Percentiles rank a stretch among this genome's conserved stretches.
These are phyloP conservation scores for Actinidia polygama DNA, from an alignment of 179 eudicot genomes.

Conservation along the genomic window DNA sequence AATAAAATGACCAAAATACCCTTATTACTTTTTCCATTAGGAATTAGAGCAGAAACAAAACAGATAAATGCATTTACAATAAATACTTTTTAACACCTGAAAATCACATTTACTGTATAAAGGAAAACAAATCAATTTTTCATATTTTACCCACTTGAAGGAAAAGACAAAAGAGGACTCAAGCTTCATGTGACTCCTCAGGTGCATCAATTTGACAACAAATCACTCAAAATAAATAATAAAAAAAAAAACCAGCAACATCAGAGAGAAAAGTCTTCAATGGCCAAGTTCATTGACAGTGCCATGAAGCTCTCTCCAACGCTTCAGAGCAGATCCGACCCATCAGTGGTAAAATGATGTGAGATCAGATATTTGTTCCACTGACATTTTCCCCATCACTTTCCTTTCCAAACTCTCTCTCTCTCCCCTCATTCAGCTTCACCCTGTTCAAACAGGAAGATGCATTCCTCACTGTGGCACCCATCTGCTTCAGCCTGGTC, in stretches of 20 bases:
- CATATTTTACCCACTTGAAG: too few species aligned
- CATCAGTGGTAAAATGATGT: conserved; percentile 74
- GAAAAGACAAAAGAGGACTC: conserved; percentile 1
- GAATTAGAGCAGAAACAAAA: too few species aligned
- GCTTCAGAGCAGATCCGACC: conserved; percentile 63
- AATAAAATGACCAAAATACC: too few species aligned
- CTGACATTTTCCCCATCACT: conserved; percentile 65
- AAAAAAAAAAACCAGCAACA: too few species aligned
- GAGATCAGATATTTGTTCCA: conserved; percentile 67
- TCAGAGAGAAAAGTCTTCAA: not conserved
- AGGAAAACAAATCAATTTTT: too few species aligned
- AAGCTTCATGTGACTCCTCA: conserved; percentile 20
- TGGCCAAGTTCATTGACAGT: conserved; percentile 30
- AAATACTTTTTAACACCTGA: too few species aligned
- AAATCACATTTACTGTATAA: too few species aligned
- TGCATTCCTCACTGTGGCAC: conserved; percentile 83
- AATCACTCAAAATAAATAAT: not conserved
- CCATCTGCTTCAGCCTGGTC: conserved; percentile 66
- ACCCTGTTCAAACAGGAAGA: conserved; percentile 48
- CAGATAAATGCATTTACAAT: too few species aligned
- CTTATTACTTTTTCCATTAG: too few species aligned
- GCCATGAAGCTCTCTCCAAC: conserved; percentile 58
- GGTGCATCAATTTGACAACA: conserved; percentile 1
- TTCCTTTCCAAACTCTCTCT: conserved; percentile 56
- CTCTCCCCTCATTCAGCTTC: conserved; percentile 61